Percentiles rank a stretch among this genome's conserved stretches.
phyloP scores from a whole-genome alignment of 129 eudicot species.

The Oenanthe sinensis region DNA sequence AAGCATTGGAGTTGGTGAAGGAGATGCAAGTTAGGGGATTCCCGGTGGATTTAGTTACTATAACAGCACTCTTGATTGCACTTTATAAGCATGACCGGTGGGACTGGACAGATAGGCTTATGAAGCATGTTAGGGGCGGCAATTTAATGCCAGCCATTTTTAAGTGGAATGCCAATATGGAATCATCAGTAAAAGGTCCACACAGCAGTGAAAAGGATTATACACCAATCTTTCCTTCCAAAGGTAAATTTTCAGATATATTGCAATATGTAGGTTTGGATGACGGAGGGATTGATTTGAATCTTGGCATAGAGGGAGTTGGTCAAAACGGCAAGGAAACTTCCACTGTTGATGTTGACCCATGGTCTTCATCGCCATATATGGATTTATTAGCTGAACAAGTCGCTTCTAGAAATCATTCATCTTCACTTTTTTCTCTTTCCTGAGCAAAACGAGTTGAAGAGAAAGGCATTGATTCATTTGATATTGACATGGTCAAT shows the following conservation, averaged over 20 bases:
- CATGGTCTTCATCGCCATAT: conserved; percentile 86
- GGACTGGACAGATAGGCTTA: conserved; percentile 51
- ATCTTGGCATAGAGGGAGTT: neutral
- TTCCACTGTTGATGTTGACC: conserved; percentile 25
- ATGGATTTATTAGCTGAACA: conserved; percentile 69
- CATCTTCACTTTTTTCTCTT: conserved; percentile 19
- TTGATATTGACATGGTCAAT: conserved; percentile 82
- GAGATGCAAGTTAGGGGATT: conserved; percentile 90
- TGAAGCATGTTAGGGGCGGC: conserved; percentile 57
- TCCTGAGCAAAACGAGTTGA: conserved; percentile 55
- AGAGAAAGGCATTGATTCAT: conserved; percentile 47
- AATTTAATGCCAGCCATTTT: conserved; percentile 47
- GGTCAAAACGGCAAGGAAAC: neutral
- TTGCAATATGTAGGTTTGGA: conserved; percentile 26
- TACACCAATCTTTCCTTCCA: conserved; percentile 54
- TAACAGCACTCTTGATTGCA: conserved; percentile 58
- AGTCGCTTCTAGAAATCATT: conserved; percentile 19
- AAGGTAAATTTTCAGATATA: conserved; percentile 45
- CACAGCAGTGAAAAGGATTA: conserved; percentile 53
- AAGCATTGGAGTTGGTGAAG: conserved; percentile 63
- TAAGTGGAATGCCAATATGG: conserved; percentile 78
- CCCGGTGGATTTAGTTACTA: conserved; percentile 73
- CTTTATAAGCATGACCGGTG: conserved; percentile 46
- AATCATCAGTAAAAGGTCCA: conserved; percentile 43
- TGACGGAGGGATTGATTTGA: conserved; percentile 6